Evolutionary conservation across 495 filamentous ascomycete species (phyloP).

Genomic region (Staphylotrichum tortipilum): DNA sequence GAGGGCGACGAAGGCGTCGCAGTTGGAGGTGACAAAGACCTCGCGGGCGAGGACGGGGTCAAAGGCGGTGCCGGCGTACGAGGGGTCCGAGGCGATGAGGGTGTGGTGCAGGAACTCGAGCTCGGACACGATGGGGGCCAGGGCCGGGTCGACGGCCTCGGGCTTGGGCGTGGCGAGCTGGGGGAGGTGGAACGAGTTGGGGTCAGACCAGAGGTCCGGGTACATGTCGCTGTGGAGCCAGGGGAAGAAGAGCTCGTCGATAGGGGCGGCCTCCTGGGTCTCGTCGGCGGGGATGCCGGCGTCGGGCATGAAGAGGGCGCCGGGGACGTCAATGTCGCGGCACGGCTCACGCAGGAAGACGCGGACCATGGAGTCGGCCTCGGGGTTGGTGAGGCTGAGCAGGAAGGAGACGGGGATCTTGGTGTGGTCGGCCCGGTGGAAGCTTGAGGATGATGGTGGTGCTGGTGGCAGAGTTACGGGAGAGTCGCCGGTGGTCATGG

Average conservation of each 20-base stretch:
- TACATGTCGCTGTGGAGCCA: not conserved
- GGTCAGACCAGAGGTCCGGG: not conserved
- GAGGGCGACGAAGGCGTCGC: not conserved
- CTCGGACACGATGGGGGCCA: not conserved
- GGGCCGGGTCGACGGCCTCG: not conserved
- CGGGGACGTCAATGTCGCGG: not conserved
- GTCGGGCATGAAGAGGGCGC: not conserved
- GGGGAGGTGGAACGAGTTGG: not conserved
- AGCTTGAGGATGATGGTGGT: too few species aligned
- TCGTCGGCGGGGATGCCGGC: not conserved
- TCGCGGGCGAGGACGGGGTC: conserved; percentile 20
- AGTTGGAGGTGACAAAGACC: conserved; percentile 18
- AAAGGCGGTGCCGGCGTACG: conserved; percentile 7
- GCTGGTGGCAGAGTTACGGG: too few species aligned
- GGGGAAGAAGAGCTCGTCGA: not conserved
- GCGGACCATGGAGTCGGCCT: conserved; percentile 9
- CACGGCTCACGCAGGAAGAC: not conserved
- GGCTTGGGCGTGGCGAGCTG: not conserved
- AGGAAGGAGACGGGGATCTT: conserved; percentile 11
- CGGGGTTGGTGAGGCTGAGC: conserved; percentile 9
- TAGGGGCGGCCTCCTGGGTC: not conserved
- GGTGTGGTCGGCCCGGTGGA: not conserved
- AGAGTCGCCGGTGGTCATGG: not conserved
- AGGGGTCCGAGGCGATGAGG: not conserved
- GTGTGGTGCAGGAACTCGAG: not conserved